Conservation (phyloP, 768 basidiomycete species). For the Lentinula detonsa region DNA sequence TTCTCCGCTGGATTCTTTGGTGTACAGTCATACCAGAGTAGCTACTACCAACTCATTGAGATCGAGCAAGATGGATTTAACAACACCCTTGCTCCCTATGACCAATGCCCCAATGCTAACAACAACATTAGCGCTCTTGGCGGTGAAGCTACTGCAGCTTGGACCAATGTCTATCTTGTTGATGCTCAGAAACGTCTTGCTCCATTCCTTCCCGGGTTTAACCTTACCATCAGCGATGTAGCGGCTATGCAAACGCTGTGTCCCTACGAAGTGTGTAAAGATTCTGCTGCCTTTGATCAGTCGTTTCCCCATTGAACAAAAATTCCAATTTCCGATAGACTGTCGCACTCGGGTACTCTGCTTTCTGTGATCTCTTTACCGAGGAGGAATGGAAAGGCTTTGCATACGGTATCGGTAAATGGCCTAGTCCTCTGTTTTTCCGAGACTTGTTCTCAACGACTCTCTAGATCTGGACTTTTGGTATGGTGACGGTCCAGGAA, state of each 20-base stretch:
- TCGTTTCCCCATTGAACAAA: not conserved
- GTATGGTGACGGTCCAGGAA: slow-evolving; percentile 67
- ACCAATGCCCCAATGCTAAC: slow-evolving; percentile 53
- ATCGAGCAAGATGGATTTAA: slow-evolving; percentile 55
- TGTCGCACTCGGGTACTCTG: slow-evolving; percentile 71
- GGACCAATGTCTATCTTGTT: slow-evolving; percentile 57
- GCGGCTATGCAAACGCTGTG: slow-evolving; percentile 64
- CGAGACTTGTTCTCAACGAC: not conserved
- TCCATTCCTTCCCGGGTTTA: slow-evolving; percentile 41
- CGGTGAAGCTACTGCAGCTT: slow-evolving; percentile 37
- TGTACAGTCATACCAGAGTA: slow-evolving; percentile 36
- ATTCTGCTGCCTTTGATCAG: not conserved
- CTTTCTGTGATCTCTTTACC: slow-evolving; percentile 74
- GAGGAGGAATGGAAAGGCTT: slow-evolving; percentile 78
- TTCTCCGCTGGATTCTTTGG: slow-evolving; percentile 58
- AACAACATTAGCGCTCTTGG: slow-evolving; percentile 39
- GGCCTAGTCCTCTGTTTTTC: not conserved
- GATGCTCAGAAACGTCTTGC: slow-evolving; percentile 50
- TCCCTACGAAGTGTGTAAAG: slow-evolving; percentile 56
- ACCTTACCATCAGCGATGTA: slow-evolving; percentile 44
- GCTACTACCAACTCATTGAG: slow-evolving; percentile 59
- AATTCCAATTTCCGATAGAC: slow-evolving; percentile 35
- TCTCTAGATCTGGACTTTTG: slow-evolving; percentile 46
- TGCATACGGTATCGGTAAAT: slow-evolving; percentile 46
- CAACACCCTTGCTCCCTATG: slow-evolving; percentile 68